Conservation (phyloP, 495 filamentous ascomycete species). For the Xylaria palmicola region DNA sequence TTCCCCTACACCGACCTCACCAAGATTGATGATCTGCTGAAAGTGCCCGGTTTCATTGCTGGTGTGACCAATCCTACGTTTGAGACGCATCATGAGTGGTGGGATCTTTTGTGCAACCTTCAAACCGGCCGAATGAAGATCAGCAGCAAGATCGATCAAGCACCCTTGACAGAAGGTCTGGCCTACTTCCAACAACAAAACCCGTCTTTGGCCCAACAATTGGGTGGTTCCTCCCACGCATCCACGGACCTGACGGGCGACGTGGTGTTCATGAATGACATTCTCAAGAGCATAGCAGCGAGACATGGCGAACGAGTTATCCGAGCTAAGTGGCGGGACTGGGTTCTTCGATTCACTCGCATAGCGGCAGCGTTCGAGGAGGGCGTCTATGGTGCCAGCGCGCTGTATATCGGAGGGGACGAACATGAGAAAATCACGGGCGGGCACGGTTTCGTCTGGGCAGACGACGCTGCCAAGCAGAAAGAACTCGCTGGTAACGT, state of each 20-base stretch:
- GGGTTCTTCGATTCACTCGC: conserved; percentile 85
- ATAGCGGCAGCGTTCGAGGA: conserved; percentile 95
- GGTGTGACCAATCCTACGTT: conserved; percentile 98
- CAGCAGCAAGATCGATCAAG: conserved; percentile 73
- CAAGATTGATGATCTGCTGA: conserved; percentile 94
- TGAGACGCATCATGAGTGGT: conserved; percentile 94
- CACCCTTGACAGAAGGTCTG: conserved; percentile 76
- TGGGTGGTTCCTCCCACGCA: conserved; percentile 42
- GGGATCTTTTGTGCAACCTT: conserved; percentile 95
- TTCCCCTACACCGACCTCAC: conserved; percentile 98
- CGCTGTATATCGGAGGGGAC: conserved; percentile 83
- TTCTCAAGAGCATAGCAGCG: conserved; percentile 76
- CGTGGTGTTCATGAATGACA: conserved; percentile 80
- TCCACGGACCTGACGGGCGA: conserved; percentile 79
- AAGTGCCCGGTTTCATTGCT: conserved; percentile 95
- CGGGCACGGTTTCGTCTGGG: conserved; percentile 95
- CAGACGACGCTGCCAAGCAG: conserved; percentile 73
- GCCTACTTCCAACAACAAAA: conserved; percentile 83
- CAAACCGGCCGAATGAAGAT: conserved; percentile 93
- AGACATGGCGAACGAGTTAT: conserved; percentile 89
- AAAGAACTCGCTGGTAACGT: conserved; percentile 87
- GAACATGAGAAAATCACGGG: conserved; percentile 60
- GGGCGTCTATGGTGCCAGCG: conserved; percentile 84
- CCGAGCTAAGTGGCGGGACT: conserved; percentile 84
- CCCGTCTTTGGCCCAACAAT: conserved; percentile 50